These are phyloP conservation scores for Tilletiaria anomala DNA, from an alignment of 1,284 basidiomycete genomes.

Conservation along the genomic window DNA sequence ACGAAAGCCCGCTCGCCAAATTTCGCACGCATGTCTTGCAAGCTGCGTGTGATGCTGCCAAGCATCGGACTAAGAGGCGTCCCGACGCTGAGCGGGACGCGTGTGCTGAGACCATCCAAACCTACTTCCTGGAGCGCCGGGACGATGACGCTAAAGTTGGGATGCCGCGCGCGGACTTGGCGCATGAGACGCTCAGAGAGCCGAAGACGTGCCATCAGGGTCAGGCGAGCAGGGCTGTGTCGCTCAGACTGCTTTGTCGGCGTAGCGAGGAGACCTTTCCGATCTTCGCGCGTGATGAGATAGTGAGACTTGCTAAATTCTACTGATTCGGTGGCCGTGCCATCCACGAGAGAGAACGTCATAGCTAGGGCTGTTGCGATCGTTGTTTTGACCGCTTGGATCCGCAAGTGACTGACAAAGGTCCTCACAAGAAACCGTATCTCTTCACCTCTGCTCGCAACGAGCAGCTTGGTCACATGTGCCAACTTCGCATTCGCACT, in stretches of 20 bases:
- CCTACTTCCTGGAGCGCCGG: slow-evolving; percentile 45
- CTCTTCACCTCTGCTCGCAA: slow-evolving; percentile 74
- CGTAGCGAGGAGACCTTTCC: slow-evolving; percentile 25
- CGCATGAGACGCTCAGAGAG: slow-evolving; percentile 44
- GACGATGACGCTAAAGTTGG: slow-evolving; percentile 68
- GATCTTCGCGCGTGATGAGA: slow-evolving; percentile 8
- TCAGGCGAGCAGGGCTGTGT: slow-evolving; percentile 22
- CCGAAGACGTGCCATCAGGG: slow-evolving; percentile 23
- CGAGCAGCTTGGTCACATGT: slow-evolving; percentile 64
- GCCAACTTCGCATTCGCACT: slow-evolving; percentile 62
- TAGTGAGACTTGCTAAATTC: neutral
- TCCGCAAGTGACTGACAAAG: slow-evolving; percentile 62
- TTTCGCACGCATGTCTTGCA: slow-evolving; percentile 65
- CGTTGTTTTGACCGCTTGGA: slow-evolving; percentile 68
- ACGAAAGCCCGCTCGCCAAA: slow-evolving; percentile 44
- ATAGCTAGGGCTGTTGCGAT: slow-evolving; percentile 69
- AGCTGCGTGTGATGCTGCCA: slow-evolving; percentile 54
- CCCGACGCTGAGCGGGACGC: slow-evolving; percentile 58
- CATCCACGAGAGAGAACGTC: slow-evolving; percentile 51
- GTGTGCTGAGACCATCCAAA: slow-evolving; percentile 23
- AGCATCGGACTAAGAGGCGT: slow-evolving; percentile 46
- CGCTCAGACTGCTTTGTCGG: slow-evolving; percentile 36
- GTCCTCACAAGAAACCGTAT: slow-evolving; percentile 68
- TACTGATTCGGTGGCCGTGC: too few relatives aligned
- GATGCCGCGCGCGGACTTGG: slow-evolving; percentile 60